Evolutionary conservation across 768 basidiomycete genomes (phyloP).

Genomic region (Calvatia gigantea): DNA sequence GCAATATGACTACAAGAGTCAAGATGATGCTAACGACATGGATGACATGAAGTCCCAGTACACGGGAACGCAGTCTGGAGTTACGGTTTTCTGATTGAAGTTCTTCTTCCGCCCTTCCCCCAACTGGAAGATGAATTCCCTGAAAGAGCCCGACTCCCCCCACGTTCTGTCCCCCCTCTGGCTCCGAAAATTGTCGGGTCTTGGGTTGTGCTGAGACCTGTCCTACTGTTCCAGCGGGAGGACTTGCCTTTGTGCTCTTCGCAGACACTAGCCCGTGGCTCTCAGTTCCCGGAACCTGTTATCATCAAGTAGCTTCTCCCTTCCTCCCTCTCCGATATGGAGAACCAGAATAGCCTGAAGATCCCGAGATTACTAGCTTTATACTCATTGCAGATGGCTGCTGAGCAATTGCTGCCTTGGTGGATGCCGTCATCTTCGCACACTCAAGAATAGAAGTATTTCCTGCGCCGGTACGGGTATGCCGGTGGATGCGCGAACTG

Average conservation of each 20-base stretch:
- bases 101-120: background rate
- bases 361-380: background rate
- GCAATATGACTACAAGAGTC: conserved; percentile 84
- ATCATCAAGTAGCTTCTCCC: background rate
- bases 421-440: background rate
- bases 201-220: background rate
- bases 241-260: background rate
- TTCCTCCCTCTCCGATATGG: background rate
- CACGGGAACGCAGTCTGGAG: conserved; percentile 77
- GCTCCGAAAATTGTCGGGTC: conserved; percentile 3
- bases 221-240: background rate
- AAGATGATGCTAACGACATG: conserved; percentile 74
- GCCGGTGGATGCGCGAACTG: background rate
- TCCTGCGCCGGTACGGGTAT: background rate
- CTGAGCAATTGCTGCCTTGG: background rate
- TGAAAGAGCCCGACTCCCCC: background rate
- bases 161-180: background rate
- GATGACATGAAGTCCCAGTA: conserved; percentile 92
- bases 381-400: background rate
- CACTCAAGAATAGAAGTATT: background rate
- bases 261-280: background rate
- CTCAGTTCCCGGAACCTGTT: conserved; percentile 4
- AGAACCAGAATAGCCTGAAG: background rate
- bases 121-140: background rate
- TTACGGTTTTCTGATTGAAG: conserved; percentile 79